Conservation (phyloP, 148 eudicot species). For the Polygonum maritimum region DNA sequence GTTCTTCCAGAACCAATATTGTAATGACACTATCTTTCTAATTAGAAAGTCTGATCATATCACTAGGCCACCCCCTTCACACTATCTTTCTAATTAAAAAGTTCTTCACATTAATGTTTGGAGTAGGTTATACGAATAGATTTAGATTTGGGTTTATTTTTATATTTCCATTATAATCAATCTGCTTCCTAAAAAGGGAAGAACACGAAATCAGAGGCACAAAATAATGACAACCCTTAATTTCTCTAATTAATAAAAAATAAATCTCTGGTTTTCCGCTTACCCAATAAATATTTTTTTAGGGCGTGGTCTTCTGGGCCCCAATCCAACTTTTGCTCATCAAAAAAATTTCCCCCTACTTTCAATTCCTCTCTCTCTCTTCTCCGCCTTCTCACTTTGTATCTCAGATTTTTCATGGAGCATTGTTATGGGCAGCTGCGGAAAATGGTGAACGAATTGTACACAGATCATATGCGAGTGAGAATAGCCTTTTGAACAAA, state of each 20-base stretch:
- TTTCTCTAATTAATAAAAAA: background rate
- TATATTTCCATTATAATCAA: background rate
- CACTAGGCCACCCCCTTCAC: background rate
- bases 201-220: background rate
- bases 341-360: background rate
- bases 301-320: slow-evolving; percentile 3
- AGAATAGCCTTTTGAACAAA: background rate
- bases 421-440: slow-evolving; percentile 1
- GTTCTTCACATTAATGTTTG: background rate
- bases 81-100: background rate
- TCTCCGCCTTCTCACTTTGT: background rate
- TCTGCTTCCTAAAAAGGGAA: background rate
- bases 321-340: slow-evolving; percentile 2
- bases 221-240: background rate
- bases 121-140: background rate
- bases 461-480: background rate
- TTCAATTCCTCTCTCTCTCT: background rate
- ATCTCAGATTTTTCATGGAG: slow-evolving; percentile 1
- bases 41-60: background rate
- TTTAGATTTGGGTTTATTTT: background rate
- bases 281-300: slow-evolving; percentile 1
- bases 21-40: background rate
- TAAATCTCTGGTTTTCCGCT: background rate
- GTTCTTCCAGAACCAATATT: background rate
- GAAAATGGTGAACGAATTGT: background rate